phyloP scores from a whole-genome alignment of 345 rosid species.

The Citrus sinensis region DVS_A1.0 CM039165.1:33580501-33581000 shows the following conservation, averaged over 20 bases:
- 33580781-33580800: neutral
- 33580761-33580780: neutral
- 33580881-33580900: too few relatives aligned
- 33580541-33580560: neutral
- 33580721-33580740: neutral
- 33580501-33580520: too few relatives aligned
- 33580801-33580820: neutral
- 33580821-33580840: neutral
- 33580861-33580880: neutral
- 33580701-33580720: neutral
- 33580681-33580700: neutral
- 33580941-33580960: neutral
- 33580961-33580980: slow-evolving; percentile 44
- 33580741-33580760: neutral
- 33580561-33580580: neutral
- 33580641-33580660: slow-evolving; percentile 19
- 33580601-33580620: slow-evolving; percentile 82
- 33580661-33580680: slow-evolving; percentile 5
- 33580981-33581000: slow-evolving; percentile 80
- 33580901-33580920: neutral
- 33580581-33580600: neutral
- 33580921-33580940: neutral
- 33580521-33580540: neutral
- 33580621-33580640: slow-evolving; percentile 78
- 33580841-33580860: neutral